Evolutionary conservation across 345 rosid genomes (phyloP).

Genomic region (Eutrema heterophyllum): DNA sequence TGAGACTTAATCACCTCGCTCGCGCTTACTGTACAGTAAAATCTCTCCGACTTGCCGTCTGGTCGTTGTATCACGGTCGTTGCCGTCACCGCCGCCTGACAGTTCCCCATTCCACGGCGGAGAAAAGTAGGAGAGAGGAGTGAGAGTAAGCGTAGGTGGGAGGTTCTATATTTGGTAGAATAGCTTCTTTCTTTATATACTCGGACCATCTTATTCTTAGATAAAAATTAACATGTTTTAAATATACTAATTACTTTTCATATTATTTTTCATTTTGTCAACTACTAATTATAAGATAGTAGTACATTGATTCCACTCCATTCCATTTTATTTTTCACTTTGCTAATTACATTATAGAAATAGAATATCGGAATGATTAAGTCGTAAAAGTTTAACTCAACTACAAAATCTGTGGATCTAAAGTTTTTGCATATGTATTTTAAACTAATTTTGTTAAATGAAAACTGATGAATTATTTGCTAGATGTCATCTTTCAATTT

Average conservation of each 20-base stretch:
- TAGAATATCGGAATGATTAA: too few species aligned
- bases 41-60: constrained; percentile 25
- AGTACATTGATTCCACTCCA: too few species aligned
- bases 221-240: background rate
- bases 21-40: constrained; percentile 21
- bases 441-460: too few species aligned
- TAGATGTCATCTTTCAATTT: too few species aligned
- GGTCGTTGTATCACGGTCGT: constrained; percentile 30
- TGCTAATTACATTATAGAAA: too few species aligned
- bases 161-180: background rate
- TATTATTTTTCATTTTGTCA: background rate
- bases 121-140: constrained; percentile 20
- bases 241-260: background rate
- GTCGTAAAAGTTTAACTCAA: too few species aligned
- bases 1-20: constrained; percentile 22
- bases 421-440: too few species aligned
- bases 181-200: constrained; percentile 14
- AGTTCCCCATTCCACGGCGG: constrained; percentile 36
- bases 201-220: background rate
- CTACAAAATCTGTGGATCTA: too few species aligned
- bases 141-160: constrained; percentile 1
- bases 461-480: too few species aligned
- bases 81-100: constrained; percentile 35
- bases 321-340: too few species aligned
- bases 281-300: too few species aligned